Conservation (phyloP, 495 filamentous ascomycete species). For the Lentithecium fluviatile region DNA sequence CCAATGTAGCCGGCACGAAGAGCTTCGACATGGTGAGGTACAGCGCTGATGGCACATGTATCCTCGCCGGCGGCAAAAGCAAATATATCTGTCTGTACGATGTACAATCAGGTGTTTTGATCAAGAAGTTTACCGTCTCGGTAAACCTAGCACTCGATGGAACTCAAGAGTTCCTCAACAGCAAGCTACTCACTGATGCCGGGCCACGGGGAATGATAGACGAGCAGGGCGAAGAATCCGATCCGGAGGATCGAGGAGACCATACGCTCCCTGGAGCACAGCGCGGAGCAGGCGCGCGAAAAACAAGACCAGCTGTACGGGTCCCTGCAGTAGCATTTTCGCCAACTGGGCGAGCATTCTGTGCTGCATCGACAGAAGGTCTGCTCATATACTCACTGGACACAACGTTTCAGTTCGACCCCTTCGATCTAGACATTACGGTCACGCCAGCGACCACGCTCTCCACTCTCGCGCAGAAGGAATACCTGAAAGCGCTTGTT, state of each 20-base stretch:
- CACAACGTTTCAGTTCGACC: slow-evolving; percentile 73
- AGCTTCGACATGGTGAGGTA: slow-evolving; percentile 84
- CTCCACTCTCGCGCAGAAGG: slow-evolving; percentile 67
- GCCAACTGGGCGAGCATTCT: slow-evolving; percentile 85
- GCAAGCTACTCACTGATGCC: slow-evolving; percentile 83
- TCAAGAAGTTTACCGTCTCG: slow-evolving; percentile 92
- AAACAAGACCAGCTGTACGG: slow-evolving; percentile 76
- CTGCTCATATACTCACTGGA: slow-evolving; percentile 90
- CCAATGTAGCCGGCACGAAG: slow-evolving; percentile 85
- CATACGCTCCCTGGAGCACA: slow-evolving; percentile 82
- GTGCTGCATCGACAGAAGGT: slow-evolving; percentile 91
- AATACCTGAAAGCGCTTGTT: slow-evolving; percentile 86
- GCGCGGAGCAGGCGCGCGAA: slow-evolving; percentile 77
- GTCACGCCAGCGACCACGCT: slow-evolving; percentile 83
- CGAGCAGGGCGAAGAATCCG: slow-evolving; percentile 81
- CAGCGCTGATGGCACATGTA: slow-evolving; percentile 84
- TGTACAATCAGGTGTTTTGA: slow-evolving; percentile 78
- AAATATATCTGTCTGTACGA: slow-evolving; percentile 98
- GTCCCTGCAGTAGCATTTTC: slow-evolving; percentile 83
- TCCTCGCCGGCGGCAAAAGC: slow-evolving; percentile 89
- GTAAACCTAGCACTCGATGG: slow-evolving; percentile 91
- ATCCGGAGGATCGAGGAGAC: slow-evolving; percentile 82
- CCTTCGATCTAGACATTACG: slow-evolving; percentile 90
- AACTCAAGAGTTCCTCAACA: slow-evolving; percentile 95
- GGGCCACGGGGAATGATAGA: slow-evolving; percentile 81